Evolutionary conservation across 352 stramenopile genomes (phyloP).

Genomic region (Blastocystis hominis): DNA sequence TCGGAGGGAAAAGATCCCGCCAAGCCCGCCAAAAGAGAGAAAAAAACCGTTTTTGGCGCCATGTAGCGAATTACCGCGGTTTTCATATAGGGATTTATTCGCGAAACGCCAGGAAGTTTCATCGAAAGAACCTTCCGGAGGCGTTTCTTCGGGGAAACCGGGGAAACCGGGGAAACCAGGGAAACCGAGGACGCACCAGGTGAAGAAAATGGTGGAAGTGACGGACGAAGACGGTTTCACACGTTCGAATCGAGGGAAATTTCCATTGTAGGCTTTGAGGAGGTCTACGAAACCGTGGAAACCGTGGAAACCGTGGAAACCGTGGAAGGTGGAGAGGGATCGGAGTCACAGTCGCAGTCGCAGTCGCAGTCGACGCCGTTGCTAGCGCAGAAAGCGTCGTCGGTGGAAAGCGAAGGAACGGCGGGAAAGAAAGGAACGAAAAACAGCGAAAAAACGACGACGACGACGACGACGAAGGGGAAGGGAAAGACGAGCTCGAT

Average conservation of each 20-base stretch:
- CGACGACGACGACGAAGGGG: no score
- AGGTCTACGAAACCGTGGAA: not conserved
- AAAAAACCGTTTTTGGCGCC: not conserved
- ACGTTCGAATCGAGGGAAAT: not conserved
- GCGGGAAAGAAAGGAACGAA: not conserved
- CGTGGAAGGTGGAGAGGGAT: not conserved
- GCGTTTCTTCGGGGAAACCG: not conserved
- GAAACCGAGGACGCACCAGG: not conserved
- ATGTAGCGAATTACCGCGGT: not conserved
- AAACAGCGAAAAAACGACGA: no score
- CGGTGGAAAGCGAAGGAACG: not conserved
- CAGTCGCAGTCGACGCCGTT: not conserved
- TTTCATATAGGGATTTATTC: not conserved
- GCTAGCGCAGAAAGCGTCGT: not conserved
- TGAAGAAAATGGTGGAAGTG: not conserved
- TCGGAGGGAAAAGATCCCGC: not conserved
- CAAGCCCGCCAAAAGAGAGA: not conserved
- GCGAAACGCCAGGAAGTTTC: not conserved
- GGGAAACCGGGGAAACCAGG: not conserved
- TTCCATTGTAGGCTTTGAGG: conserved; percentile 15
- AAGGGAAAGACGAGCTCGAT: conserved; percentile 7
- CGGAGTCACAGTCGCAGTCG: not conserved
- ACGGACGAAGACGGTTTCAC: not conserved
- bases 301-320: no score
- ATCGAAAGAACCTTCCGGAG: no score